Evolutionary conservation across 2,329 filamentous ascomycete species (phyloP), one percentile per base, ranked within the genome.

Genomic region (Macrophomina tecta): DNA sequence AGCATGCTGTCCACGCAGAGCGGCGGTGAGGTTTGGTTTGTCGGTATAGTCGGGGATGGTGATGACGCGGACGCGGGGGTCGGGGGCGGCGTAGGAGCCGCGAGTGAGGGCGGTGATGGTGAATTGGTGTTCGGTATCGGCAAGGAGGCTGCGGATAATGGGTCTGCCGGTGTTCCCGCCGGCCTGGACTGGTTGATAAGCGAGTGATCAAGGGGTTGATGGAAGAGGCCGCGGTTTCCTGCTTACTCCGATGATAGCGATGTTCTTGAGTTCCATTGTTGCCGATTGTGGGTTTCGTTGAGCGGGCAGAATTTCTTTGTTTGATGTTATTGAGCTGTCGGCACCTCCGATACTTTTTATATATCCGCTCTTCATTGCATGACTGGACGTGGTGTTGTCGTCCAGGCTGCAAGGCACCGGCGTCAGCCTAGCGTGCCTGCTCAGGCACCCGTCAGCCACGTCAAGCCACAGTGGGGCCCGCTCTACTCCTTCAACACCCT

Each of bases 221-320:
- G 18, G 18, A 18, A 18, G 18, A 18, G 18, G 18, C 18, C 18
- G 18, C 18, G 18, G 18, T 18, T 18, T 18, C 18, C 40, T 28
- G 70, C 72, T 38, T 74, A 77, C 75, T 18, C 76, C 76, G 14
- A 78, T 70, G n/a, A 78, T 71, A 9, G 72, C 72, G 45, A 78
- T 74, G 53, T 73, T 75, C 55, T 76, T 77, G n/a, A 78, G 66
- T 45, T 77, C 70, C 75, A 77, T 78, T 52, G 38, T 67, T 64
- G 16, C 28, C 28, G 28, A 18, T 55, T 38, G 32, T n/a, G 4
- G 51, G 3, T 5, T 38, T 38, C 36, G 5, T 53, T 7, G 30
- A 3, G 18, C 18, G 18, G 18, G 18, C 18, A 18, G 18, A 18
- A 18, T 18, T 18, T 18, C 18, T 18, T 18, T 18, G 18, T 18